Base-by-base conservation (phyloP, 805 yeast species). In the Nakazawaea siamensis region DNA sequence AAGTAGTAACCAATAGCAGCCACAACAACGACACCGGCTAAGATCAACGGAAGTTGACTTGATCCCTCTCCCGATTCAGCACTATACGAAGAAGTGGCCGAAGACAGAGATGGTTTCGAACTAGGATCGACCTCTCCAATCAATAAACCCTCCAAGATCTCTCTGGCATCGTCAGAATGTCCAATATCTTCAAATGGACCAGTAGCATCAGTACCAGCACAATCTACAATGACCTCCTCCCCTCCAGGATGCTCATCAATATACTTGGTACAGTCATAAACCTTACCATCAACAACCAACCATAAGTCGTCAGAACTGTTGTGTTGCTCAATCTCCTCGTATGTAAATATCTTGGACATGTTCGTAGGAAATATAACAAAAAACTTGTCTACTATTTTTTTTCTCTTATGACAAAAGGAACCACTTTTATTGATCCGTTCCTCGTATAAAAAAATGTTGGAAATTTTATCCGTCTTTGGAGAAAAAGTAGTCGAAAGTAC, bases 101-200 rank as follows among this genome's bases (percentile, higher is more conserved):
- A 33, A 13, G 48, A 29, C 28, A 49, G 38, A 7, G 43, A 40
- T 12, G 47, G 52, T 19, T 53, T 51, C 27, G 73, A 71, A 26
- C 70, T 69, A 31, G 77, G 83, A 51, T 87, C 88, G 34, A 90
- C 68, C 35, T 70, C 78, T 45, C 98, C 98, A 40, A 92, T 70
- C 46, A 71, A 65, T 52, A 86, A 63, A 27, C 71, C 75, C 29
- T 62, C 67, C 50, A 92, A 66, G 47, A 80, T 67, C 49, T 80
- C 92, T 48, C 78, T 76, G 27, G 99, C 97, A 47, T 88, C 96
- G 43, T 88, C 97, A 24, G 97, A 86, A 63, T 92, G 99, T 24
- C 99, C 99, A 54, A 92, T 88, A 52, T 86, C 95, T 46, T 73
- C 74, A 51, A 80, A 80, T 18, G 80, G 76, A 51, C 73, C 80